phyloP scores from a whole-genome alignment of 1,139 yeast species.

The Geotrichum aggregatum region DNA sequence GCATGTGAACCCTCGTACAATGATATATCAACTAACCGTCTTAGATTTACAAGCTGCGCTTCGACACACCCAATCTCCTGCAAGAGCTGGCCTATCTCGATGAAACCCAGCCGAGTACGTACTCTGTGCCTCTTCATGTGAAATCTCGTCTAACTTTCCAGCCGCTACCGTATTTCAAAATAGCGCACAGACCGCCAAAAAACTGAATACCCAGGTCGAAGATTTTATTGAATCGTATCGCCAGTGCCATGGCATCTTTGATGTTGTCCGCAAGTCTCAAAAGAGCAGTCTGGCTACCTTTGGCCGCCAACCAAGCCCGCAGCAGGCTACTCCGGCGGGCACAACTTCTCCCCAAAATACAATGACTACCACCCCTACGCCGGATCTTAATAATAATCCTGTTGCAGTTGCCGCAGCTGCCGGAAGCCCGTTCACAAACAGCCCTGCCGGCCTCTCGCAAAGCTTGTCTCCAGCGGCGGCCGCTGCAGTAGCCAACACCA shows the following conservation, averaged over 20 bases:
- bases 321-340: conserved; percentile 10
- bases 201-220: conserved; percentile 19
- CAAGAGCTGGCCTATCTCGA: conserved; percentile 28
- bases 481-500: background rate
- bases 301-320: conserved; percentile 13
- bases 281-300: conserved; percentile 6
- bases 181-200: conserved; percentile 19
- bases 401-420: conserved; percentile 10
- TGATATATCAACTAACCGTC: background rate
- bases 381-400: conserved; percentile 7
- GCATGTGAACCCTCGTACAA: background rate
- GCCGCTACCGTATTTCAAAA: conserved; percentile 20
- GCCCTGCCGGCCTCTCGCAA: conserved; percentile 4
- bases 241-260: conserved; percentile 14
- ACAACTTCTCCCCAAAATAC: conserved; percentile 8
- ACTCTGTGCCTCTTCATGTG: background rate
- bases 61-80: conserved; percentile 27
- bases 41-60: conserved; percentile 26
- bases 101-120: conserved; percentile 24
- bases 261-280: conserved; percentile 13
- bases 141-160: background rate
- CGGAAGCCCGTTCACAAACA: conserved; percentile 12
- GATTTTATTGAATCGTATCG: conserved; percentile 20
- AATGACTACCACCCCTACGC: conserved; percentile 10
- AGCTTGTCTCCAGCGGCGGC: conserved; percentile 8